phyloP scores from a whole-genome alignment of 805 yeast species.

The Yarrowia sp. region DNA sequence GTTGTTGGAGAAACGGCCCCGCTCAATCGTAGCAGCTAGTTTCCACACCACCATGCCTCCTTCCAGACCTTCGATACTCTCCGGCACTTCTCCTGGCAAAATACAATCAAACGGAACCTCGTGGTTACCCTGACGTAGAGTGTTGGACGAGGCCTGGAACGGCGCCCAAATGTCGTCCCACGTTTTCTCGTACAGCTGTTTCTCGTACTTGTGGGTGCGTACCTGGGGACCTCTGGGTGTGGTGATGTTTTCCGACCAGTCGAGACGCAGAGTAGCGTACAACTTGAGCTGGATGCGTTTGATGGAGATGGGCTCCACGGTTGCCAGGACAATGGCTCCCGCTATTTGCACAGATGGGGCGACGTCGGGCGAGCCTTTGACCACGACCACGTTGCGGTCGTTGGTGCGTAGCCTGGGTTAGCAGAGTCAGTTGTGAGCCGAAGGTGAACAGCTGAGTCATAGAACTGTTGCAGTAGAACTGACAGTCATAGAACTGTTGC shows the following conservation, averaged over 20 bases:
- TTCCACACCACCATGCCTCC: slow-evolving; percentile 52
- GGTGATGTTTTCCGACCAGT: slow-evolving; percentile 52
- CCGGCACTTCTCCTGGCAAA: slow-evolving; percentile 79
- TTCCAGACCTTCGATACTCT: slow-evolving; percentile 85
- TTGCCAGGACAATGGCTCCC: slow-evolving; percentile 74
- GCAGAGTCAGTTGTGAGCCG: neutral
- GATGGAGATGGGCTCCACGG: slow-evolving; percentile 69
- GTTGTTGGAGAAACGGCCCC: slow-evolving; percentile 70
- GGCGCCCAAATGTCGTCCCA: slow-evolving; percentile 29
- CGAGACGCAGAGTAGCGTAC: slow-evolving; percentile 61
- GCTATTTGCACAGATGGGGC: slow-evolving; percentile 72
- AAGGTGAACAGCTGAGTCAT: neutral
- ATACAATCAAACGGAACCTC: slow-evolving; percentile 85
- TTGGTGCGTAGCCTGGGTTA: slow-evolving; percentile 52
- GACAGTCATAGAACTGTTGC: too few species aligned
- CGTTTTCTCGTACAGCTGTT: slow-evolving; percentile 2
- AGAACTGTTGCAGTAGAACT: too few species aligned
- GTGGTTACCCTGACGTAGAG: slow-evolving; percentile 59
- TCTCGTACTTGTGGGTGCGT: neutral
- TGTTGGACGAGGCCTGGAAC: slow-evolving; percentile 19
- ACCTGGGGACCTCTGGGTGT: slow-evolving; percentile 1
- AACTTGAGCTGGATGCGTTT: slow-evolving; percentile 62
- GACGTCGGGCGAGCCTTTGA: slow-evolving; percentile 73
- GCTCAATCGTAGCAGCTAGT: slow-evolving; percentile 74
- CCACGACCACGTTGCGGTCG: slow-evolving; percentile 73